Base-by-base conservation (phyloP, 1,139 yeast genomes). In the Scheffersomyces cryptocercus region DNA sequence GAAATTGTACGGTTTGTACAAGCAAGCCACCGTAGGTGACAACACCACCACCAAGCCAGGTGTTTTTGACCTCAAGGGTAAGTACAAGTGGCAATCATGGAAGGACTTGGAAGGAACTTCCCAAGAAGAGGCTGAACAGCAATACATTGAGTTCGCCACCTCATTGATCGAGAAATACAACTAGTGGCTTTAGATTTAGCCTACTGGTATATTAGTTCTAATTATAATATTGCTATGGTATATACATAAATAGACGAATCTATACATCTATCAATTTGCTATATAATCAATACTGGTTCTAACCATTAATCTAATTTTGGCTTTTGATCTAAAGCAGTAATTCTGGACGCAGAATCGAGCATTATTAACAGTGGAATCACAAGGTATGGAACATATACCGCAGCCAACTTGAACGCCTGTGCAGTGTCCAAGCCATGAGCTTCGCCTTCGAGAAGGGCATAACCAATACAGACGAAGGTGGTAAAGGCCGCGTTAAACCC, bases 61-160 rank as follows among this genome's bases (percentile, higher is more conserved):
- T 52, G 72, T 88, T 52, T 88, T 91, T 68, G 96, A 91, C 73
- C 79, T 93, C 73, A 88, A 87, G 76, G 97, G 93, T 57, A 91
- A 93, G 73, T 88, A 88, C 81, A 93, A 93, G 80, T 93, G 98
- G 98, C 91, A 89, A 66, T 80, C 97, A 13, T 93, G 99, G 99
- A 85, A 84, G 61, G 84, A 84, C 57, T 75, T 85, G 59, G 85
- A 88, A 74, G 99, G 98, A 45, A 80, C 79, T 47, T 69, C 89
- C 42, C 88, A 86, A 69, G 96, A 84, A 56, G 97, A 90, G 29
- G 99, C 99, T 50, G 98, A 91, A 75, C 56, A 79, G 60, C 76
- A 88, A 69, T 88, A 89, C 76, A 88, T 90, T 62, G 86, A 67
- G 33, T 71, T 85, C 39, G 97, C 85, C 50, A 83, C 83, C 59